These are phyloP conservation scores for Bonnemaisonia californica DNA, from an alignment of 31 red algal genomes.

Conservation along the genomic window DNA sequence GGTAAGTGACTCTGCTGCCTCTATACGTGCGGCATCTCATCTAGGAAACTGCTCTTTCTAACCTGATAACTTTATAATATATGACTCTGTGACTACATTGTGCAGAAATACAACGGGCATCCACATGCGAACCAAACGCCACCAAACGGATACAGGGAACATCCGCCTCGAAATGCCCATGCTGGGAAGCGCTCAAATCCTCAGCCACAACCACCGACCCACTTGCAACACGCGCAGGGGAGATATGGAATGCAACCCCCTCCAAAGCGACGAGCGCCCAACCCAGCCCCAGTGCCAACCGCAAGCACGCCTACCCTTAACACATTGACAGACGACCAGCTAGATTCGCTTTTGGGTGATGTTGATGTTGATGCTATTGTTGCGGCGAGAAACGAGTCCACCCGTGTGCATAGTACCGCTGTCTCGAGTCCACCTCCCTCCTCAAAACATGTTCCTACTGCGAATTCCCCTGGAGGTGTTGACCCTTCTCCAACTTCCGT, in stretches of 20 bases:
- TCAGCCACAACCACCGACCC: background rate
- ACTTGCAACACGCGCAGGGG: background rate
- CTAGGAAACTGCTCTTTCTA: too few species aligned
- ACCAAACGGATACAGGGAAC: background rate
- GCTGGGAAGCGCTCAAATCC: background rate
- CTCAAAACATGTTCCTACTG: background rate
- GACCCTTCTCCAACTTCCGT: background rate
- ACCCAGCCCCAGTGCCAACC: background rate
- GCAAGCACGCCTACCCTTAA: background rate
- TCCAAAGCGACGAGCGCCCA: background rate
- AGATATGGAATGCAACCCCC: background rate
- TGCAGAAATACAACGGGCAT: background rate
- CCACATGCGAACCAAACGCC: background rate
- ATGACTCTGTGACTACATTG: background rate
- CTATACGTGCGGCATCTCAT: too few species aligned
- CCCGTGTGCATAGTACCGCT: background rate
- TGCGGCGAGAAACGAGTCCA: conserved; percentile 25
- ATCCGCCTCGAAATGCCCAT: background rate
- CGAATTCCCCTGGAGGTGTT: background rate
- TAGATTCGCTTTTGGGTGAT: conserved; percentile 22
- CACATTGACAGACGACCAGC: conserved; percentile 23
- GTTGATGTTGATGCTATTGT: conserved; percentile 37
- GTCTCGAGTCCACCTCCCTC: background rate
- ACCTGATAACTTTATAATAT: too few species aligned
- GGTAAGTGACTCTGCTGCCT: too few species aligned